phyloP scores from a whole-genome alignment of 331 rosid species.

The Rosa hybrid region DNA sequence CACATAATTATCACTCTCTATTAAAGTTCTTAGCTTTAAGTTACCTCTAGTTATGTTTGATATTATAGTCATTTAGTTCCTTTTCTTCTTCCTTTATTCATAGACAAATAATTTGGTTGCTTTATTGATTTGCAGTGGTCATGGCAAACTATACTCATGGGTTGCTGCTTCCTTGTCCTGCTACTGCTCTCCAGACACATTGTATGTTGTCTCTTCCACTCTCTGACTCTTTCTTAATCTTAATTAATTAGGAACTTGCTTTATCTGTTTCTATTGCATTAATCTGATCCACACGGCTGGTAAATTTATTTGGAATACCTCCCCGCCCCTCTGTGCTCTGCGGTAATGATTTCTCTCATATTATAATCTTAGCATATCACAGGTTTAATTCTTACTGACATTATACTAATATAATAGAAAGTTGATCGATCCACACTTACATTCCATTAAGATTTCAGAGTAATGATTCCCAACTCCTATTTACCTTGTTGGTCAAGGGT shows the following conservation, averaged over 20 bases:
- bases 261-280: neutral
- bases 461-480: too few relatives aligned
- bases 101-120: neutral
- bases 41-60: neutral
- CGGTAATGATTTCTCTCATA: neutral
- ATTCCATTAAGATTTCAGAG: neutral
- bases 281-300: too few relatives aligned
- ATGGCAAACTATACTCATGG: constrained; percentile 93
- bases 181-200: constrained; percentile 79
- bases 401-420: too few relatives aligned
- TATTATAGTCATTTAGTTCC: neutral
- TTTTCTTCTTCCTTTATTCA: neutral
- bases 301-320: too few relatives aligned
- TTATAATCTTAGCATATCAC: too few relatives aligned
- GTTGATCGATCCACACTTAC: neutral
- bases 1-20: neutral
- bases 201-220: constrained; percentile 46
- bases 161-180: constrained; percentile 73
- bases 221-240: neutral
- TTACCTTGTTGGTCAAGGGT: neutral
- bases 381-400: too few relatives aligned
- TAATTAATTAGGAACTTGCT: neutral
- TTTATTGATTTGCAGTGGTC: constrained; percentile 74
- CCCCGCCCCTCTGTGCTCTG: too few relatives aligned
- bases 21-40: neutral